Percentiles rank a stretch among this genome's conserved stretches.
Conservation (phyloP, 2,329 filamentous ascomycete genomes). For the Aulographum hederae region DNA sequence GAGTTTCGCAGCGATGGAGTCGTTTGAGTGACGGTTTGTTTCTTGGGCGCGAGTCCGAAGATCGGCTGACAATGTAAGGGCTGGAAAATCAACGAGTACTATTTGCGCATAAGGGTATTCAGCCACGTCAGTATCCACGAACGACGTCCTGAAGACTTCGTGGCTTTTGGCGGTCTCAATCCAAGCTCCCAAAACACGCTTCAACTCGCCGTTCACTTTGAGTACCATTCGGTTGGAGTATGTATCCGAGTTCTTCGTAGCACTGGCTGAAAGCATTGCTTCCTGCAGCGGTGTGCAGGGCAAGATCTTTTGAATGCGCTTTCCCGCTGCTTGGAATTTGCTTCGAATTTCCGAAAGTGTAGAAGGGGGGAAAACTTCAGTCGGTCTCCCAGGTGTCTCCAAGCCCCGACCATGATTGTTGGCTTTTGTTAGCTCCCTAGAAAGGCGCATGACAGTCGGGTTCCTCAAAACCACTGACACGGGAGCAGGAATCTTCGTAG, state of each 20-base stretch:
- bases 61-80: no score
- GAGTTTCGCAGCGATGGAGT: constrained; percentile 31
- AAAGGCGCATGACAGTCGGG: constrained; percentile 2
- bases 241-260: constrained; percentile 24
- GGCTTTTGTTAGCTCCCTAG: background rate
- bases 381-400: background rate
- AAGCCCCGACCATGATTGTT: no score
- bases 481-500: background rate
- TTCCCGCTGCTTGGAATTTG: constrained; percentile 7
- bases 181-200: constrained; percentile 23
- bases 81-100: no score
- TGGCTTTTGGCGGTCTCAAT: constrained; percentile 41
- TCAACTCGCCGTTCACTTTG: constrained; percentile 24
- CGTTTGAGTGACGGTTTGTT: background rate
- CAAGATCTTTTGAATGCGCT: constrained; percentile 36
- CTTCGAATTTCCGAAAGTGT: background rate
- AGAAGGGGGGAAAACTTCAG: background rate
- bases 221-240: constrained; percentile 61
- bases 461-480: constrained; percentile 4
- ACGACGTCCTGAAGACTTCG: constrained; percentile 61
- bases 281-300: constrained; percentile 81
- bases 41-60: no score
- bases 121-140: constrained; percentile 43
- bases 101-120: constrained; percentile 54
- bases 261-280: constrained; percentile 54